These are phyloP conservation scores for Scalesia atractyloides DNA, from an alignment of 129 eudicot genomes.

Conservation along the genomic window DNA sequence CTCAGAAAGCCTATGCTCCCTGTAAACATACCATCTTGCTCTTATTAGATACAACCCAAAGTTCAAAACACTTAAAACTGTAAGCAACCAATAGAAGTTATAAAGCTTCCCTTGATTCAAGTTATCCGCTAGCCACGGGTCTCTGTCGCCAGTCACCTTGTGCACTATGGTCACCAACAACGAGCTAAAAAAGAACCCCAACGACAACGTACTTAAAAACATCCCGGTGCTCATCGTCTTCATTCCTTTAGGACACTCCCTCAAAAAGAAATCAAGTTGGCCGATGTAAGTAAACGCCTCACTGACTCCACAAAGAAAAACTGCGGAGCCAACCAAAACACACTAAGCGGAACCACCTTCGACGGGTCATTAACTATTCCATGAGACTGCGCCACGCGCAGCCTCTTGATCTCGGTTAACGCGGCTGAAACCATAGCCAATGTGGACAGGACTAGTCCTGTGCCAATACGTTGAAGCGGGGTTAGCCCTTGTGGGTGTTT, in stretches of 20 bases:
- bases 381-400: conserved; percentile 39
- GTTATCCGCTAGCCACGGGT: conserved; percentile 79
- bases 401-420: conserved; percentile 56
- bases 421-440: conserved; percentile 77
- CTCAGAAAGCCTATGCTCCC: conserved; percentile 71
- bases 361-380: conserved; percentile 43
- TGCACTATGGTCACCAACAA: conserved; percentile 69
- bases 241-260: conserved; percentile 93
- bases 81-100: conserved; percentile 75
- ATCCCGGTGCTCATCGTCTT: conserved; percentile 82
- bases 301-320: conserved; percentile 70
- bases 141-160: conserved; percentile 48
- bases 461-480: conserved; percentile 74
- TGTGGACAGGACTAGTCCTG: conserved; percentile 54
- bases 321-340: conserved; percentile 78
- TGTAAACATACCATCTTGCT: conserved; percentile 74
- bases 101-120: conserved; percentile 74
- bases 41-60: conserved; percentile 43
- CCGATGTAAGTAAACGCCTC: conserved; percentile 87
- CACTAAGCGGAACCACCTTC: conserved; percentile 50
- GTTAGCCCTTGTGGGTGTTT: conserved; percentile 72
- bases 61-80: conserved; percentile 58
- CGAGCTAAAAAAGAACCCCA: conserved; percentile 82
- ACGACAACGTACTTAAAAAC: conserved; percentile 67
- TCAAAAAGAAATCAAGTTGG: conserved; percentile 76